phyloP scores from a whole-genome alignment of 2,329 filamentous ascomycete species.

The Fusarium multiceps region DNA sequence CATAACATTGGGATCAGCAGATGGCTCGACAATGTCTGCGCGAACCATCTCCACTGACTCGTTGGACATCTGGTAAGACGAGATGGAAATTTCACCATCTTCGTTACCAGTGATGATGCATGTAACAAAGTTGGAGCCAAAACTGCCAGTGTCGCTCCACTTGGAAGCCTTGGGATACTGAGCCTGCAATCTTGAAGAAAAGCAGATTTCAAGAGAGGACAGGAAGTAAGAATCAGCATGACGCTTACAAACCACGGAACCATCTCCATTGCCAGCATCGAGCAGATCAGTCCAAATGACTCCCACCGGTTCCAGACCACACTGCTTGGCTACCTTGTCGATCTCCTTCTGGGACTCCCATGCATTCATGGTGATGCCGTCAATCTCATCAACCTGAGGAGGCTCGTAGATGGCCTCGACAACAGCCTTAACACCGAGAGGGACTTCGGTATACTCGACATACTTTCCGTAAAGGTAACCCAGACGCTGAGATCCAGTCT shows the following conservation, averaged over 20 bases:
- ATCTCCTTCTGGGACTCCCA: slow-evolving; percentile 89
- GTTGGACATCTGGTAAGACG: slow-evolving; percentile 94
- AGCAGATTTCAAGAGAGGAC: slow-evolving; percentile 90
- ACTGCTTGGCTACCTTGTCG: slow-evolving; percentile 81
- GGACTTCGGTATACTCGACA: slow-evolving; percentile 90
- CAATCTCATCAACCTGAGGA: slow-evolving; percentile 87
- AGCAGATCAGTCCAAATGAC: slow-evolving; percentile 95
- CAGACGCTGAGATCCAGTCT: slow-evolving; percentile 83
- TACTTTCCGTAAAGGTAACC: slow-evolving; percentile 94
- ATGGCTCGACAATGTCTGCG: slow-evolving; percentile 94
- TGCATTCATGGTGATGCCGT: slow-evolving; percentile 85
- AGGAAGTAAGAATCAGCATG: slow-evolving; percentile 96
- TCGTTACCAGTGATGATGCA: slow-evolving; percentile 96
- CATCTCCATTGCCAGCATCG: slow-evolving; percentile 83
- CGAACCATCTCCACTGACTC: slow-evolving; percentile 97
- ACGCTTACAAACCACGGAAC: slow-evolving; percentile 91
- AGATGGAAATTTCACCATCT: slow-evolving; percentile 86
- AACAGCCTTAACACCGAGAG: slow-evolving; percentile 92
- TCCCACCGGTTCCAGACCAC: slow-evolving; percentile 88
- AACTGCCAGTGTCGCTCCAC: slow-evolving; percentile 94
- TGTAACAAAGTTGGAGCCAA: slow-evolving; percentile 97
- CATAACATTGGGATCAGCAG: slow-evolving; percentile 92
- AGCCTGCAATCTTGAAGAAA: slow-evolving; percentile 88
- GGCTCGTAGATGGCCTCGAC: slow-evolving; percentile 98
- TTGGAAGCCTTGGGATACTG: slow-evolving; percentile 90